These are phyloP conservation scores for Echeveria elegans DNA, from an alignment of 164 flowering plant species.

Conservation along the genomic window DNA sequence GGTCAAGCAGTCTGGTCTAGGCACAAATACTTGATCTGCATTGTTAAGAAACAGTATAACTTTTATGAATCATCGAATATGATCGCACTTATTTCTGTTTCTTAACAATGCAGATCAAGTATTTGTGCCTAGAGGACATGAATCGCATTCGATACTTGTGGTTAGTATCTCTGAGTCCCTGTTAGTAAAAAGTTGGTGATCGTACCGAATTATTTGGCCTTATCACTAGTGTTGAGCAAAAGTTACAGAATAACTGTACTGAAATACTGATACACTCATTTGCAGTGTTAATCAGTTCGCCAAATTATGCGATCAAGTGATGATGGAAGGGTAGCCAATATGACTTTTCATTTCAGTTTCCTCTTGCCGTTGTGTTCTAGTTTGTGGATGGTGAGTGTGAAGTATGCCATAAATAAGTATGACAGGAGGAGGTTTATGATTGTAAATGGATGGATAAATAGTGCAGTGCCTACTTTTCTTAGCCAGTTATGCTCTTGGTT, in stretches of 20 bases:
- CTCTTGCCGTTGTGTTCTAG: too few relatives aligned
- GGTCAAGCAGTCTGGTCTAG: too few relatives aligned
- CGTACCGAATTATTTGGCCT: background rate
- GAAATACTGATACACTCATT: background rate
- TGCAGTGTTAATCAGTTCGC: background rate
- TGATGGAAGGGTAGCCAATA: too few relatives aligned
- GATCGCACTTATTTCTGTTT: slow-evolving; percentile 3
- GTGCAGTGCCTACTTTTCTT: too few relatives aligned
- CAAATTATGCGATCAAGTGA: too few relatives aligned
- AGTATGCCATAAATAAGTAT: too few relatives aligned
- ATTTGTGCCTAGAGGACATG: slow-evolving; percentile 73
- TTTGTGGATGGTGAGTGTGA: too few relatives aligned
- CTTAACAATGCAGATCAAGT: slow-evolving; percentile 45
- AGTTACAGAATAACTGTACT: background rate
- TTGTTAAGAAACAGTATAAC: background rate
- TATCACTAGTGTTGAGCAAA: background rate
- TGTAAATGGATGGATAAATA: too few relatives aligned
- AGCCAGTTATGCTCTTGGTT: too few relatives aligned
- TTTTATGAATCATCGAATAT: background rate
- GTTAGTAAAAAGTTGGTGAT: background rate
- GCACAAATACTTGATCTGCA: slow-evolving; percentile 60
- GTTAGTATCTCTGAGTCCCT: slow-evolving; percentile 5
- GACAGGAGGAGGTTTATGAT: too few relatives aligned
- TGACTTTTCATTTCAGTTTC: too few relatives aligned
- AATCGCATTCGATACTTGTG: slow-evolving; percentile 18